phyloP scores from a whole-genome alignment of 192 early-diverging fungal species.

The Phlyctochytrium planicorne region DNA sequence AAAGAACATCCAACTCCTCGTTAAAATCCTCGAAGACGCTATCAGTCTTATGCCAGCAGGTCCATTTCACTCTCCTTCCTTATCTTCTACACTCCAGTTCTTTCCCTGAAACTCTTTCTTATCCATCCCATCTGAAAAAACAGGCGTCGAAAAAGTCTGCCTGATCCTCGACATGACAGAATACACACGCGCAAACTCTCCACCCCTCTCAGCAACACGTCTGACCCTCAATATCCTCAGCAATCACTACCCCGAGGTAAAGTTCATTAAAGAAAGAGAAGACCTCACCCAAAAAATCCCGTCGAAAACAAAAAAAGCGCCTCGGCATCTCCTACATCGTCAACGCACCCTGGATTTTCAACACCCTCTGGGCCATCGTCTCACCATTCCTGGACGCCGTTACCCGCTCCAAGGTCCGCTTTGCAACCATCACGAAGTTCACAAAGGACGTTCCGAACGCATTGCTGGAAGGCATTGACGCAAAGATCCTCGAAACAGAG shows the following conservation, averaged over 20 bases:
- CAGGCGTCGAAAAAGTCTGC: slow-evolving; percentile 12
- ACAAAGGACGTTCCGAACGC: background rate
- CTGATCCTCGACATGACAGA: slow-evolving; percentile 22
- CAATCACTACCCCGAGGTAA: slow-evolving; percentile 23
- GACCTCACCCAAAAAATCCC: no score
- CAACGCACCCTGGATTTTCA: slow-evolving; percentile 28
- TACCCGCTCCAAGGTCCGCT: slow-evolving; percentile 17
- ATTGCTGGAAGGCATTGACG: background rate
- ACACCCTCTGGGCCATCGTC: slow-evolving; percentile 14
- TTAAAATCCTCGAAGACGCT: slow-evolving; percentile 5
- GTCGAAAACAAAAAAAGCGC: background rate
- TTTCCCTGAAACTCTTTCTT: no score
- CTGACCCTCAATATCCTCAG: slow-evolving; percentile 14
- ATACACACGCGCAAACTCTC: slow-evolving; percentile 19
- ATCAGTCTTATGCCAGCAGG: slow-evolving; percentile 12
- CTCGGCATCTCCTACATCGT: slow-evolving; percentile 24
- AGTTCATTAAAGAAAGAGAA: no score
- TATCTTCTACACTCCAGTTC: no score
- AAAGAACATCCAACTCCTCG: slow-evolving; percentile 10
- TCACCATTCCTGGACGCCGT: slow-evolving; percentile 28
- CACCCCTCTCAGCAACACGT: slow-evolving; percentile 6
- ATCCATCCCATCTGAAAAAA: background rate
- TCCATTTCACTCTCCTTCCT: background rate
- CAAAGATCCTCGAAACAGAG: background rate
- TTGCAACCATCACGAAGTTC: slow-evolving; percentile 1